These are phyloP conservation scores for Heliosperma pusillum DNA, from an alignment of 148 eudicot species.

Conservation along the genomic window DNA sequence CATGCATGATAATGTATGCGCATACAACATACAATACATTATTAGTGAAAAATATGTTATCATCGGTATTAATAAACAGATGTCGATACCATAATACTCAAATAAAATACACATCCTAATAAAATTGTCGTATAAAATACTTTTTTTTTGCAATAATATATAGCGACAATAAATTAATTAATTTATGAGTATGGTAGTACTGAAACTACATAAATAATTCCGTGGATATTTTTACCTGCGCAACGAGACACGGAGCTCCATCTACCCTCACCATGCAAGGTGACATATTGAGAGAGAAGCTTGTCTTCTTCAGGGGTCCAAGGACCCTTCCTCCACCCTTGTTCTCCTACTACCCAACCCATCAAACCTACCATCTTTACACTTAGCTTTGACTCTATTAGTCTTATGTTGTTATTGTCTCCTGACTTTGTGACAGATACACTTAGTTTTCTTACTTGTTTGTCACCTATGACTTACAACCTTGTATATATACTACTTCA, in stretches of 20 bases:
- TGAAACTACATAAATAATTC: neutral
- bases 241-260: conserved; percentile 52
- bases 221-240: conserved; percentile 32
- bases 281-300: conserved; percentile 41
- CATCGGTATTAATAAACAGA: too few species aligned
- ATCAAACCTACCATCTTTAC: conserved; percentile 24
- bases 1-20: too few species aligned
- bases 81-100: too few species aligned
- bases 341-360: conserved; percentile 36
- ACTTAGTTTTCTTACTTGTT: neutral
- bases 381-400: neutral
- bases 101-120: too few species aligned
- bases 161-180: too few species aligned
- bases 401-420: conserved; percentile 24
- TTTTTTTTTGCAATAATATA: too few species aligned
- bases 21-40: neutral
- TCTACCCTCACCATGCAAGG: conserved; percentile 49
- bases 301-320: conserved; percentile 62
- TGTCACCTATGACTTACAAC: neutral
- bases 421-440: conserved; percentile 31
- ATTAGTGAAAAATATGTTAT: neutral
- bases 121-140: too few species aligned
- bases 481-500: conserved; percentile 23
- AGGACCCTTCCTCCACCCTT: conserved; percentile 65
- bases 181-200: neutral